Evolutionary conservation across 208 protist species (phyloP), one percentile per base, ranked within the genome.

Genomic region (Leishmania lainsoni): DNA sequence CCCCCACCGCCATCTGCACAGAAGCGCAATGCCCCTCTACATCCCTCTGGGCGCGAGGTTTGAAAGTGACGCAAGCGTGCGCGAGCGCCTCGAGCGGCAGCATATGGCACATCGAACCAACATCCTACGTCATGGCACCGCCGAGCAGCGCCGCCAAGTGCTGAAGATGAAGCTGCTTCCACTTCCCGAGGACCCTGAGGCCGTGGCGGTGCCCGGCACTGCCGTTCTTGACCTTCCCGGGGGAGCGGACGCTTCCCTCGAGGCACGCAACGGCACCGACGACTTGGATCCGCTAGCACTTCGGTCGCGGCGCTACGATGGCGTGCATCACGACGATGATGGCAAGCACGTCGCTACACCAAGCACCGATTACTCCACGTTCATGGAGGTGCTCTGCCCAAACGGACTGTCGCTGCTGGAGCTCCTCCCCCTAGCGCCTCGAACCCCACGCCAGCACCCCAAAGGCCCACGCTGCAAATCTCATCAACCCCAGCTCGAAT

Each of bases 371-470:
- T 83, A 76, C 56, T 39, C 80, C 29, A 2, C 39, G 16, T 83
- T 83, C 32, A 52, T 83, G 51, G 80, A 83, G 52, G 80, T 83
- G 49, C 22, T 83, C 22, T 83, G 75, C 59, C 80, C 80, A 2
- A 69, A 83, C 22, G 75, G 80, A 0, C 70, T 59, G 10, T 79
- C 80, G 9, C 51, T 83, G 63, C 75, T 83, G 65, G 80, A 79
- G 65, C 56, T 17, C 0, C 66, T 83, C 32, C 80, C 74, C 8
- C 16, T 83, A 17, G 39, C 74, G 2, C 52, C 80, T 26, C 5
- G 22, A 1, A 45, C 8, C 16, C 1, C 51, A 22, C 69, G 3
- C 42, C 69, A 35, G 45, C 42, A n/a, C 5, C 48, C 20, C 45
- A 52, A 54, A 32, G 48, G 10, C 45, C 29, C 45, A 16, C 52